Evolutionary conservation across 129 eudicot genomes (phyloP).

Genomic region (Saposhnikovia divaricata): DNA sequence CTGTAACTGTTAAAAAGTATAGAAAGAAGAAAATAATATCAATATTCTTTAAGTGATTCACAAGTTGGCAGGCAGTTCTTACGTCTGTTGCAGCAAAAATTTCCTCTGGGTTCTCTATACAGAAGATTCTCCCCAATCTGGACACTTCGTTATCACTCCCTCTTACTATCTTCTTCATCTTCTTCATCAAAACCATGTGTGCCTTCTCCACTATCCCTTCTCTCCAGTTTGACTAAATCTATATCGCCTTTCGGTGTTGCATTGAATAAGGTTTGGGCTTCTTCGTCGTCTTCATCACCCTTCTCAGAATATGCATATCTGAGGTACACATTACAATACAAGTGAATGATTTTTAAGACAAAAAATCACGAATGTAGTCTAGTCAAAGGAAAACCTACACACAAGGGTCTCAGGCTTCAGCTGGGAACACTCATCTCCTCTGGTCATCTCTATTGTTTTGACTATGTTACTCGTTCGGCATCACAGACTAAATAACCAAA

Average conservation of each 20-base stretch:
- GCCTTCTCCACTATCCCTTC: slow-evolving; percentile 31
- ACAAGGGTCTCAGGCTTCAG: neutral
- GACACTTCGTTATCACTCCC: slow-evolving; percentile 24
- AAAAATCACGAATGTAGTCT: neutral
- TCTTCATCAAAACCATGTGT: slow-evolving; percentile 28
- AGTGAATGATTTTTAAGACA: neutral
- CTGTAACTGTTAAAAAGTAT: neutral
- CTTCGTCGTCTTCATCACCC: slow-evolving; percentile 79
- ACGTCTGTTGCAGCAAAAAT: neutral
- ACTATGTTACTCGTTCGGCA: neutral
- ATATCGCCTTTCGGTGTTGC: slow-evolving; percentile 63
- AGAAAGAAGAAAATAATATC: neutral
- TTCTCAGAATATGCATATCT: slow-evolving; percentile 78
- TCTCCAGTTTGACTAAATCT: slow-evolving; percentile 61
- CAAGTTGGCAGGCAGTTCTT: neutral
- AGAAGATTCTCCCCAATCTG: neutral
- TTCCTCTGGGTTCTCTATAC: neutral
- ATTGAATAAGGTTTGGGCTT: slow-evolving; percentile 58
- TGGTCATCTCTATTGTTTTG: neutral
- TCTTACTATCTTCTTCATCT: slow-evolving; percentile 55
- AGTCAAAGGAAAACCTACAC: neutral
- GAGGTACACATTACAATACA: slow-evolving; percentile 6
- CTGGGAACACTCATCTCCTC: neutral
- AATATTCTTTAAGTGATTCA: neutral
- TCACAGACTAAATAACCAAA: neutral